Evolutionary conservation across 2,329 filamentous ascomycete genomes (phyloP).

Genomic region (Penicillium paneum): DNA sequence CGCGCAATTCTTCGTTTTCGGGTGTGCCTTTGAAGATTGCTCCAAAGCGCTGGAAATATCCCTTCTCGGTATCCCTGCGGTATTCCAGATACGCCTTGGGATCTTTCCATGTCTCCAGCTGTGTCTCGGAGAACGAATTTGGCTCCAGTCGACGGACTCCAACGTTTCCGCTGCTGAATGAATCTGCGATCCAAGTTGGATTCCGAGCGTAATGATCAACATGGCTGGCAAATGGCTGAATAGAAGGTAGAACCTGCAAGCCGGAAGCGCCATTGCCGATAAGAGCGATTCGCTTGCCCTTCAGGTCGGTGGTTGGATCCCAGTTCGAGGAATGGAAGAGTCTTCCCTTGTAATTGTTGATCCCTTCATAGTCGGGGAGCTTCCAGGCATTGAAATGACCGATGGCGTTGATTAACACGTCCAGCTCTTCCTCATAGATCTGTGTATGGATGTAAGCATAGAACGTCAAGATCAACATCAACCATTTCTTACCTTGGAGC

Average conservation of each 20-base stretch:
- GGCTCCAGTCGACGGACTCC: constrained; percentile 54
- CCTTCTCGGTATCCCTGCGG: constrained; percentile 56
- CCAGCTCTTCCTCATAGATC: constrained; percentile 49
- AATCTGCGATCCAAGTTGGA: constrained; percentile 65
- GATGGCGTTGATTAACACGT: constrained; percentile 62
- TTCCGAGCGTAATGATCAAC: constrained; percentile 65
- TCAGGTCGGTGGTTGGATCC: constrained; percentile 53
- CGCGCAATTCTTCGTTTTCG: constrained; percentile 49
- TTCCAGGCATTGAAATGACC: constrained; percentile 66
- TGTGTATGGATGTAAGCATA: constrained; percentile 35
- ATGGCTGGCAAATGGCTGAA: constrained; percentile 41
- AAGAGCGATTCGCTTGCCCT: constrained; percentile 51
- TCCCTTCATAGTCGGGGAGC: constrained; percentile 59
- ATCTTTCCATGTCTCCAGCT: constrained; percentile 57
- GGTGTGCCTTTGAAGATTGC: constrained; percentile 54
- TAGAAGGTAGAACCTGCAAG: constrained; percentile 50
- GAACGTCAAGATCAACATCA: not conserved
- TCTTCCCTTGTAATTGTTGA: constrained; percentile 53
- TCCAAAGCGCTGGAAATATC: constrained; percentile 60
- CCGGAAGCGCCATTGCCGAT: constrained; percentile 64
- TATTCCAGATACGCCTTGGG: constrained; percentile 60
- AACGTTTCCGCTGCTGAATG: constrained; percentile 53
- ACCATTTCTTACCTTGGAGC: constrained; percentile 18
- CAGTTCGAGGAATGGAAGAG: constrained; percentile 62
- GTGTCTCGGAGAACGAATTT: constrained; percentile 54